phyloP scores from a whole-genome alignment of 768 basidiomycete species.

The Trametes villosa region DNA sequence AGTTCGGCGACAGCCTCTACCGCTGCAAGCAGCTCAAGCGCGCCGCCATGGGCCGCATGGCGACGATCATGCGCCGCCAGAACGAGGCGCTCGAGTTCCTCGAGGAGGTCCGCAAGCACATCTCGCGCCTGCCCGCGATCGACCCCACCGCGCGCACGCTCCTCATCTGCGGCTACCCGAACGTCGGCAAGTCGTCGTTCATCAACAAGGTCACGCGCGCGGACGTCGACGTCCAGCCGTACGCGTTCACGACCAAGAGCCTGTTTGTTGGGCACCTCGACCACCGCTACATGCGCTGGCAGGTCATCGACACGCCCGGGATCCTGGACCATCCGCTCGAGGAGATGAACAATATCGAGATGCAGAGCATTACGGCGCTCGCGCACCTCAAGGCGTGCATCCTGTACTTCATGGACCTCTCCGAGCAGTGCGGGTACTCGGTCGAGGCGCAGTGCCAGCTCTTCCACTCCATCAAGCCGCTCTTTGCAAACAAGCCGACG shows the following conservation, averaged over 20 bases:
- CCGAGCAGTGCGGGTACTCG: constrained; percentile 97
- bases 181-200: constrained; percentile 99
- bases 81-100: constrained; percentile 98
- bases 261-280: constrained; percentile 98
- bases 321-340: constrained; percentile 97
- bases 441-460: constrained; percentile 99
- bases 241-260: constrained; percentile 98
- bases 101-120: constrained; percentile 98
- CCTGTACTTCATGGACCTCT: constrained; percentile 98
- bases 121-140: constrained; percentile 96
- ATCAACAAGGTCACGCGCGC: constrained; percentile 99
- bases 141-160: constrained; percentile 98
- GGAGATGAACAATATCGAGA: constrained; percentile 99
- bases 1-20: constrained; percentile 97
- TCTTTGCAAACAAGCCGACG: constrained; percentile 92
- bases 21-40: constrained; percentile 98
- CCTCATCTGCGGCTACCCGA: constrained; percentile 97
- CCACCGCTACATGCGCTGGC: constrained; percentile 99
- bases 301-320: constrained; percentile 99
- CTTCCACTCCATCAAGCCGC: constrained; percentile 98
- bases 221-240: constrained; percentile 99
- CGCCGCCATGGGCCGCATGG: constrained; percentile 98
- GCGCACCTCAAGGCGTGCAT: constrained; percentile 95
- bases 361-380: constrained; percentile 98
- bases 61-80: constrained; percentile 97